A percentile compares a stretch with the other conserved stretches of the same genome.
Conservation (phyloP, 1,284 basidiomycete genomes). For the Sporisorium sorghi region DNA sequence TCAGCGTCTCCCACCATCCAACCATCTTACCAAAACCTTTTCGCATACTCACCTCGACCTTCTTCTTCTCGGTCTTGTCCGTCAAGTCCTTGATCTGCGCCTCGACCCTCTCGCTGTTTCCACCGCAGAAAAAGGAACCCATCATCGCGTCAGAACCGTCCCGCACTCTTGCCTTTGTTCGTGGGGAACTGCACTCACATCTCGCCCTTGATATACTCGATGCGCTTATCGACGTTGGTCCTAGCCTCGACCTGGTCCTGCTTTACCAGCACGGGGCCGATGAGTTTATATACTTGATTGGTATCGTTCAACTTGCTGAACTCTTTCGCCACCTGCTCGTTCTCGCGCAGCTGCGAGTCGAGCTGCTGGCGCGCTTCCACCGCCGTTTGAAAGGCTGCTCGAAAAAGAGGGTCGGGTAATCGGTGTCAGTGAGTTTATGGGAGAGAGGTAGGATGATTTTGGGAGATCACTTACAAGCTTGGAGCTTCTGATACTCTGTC, state of each 20-base stretch:
- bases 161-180: no score
- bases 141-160: background rate
- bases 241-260: slow-evolving; percentile 91
- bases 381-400: slow-evolving; percentile 49
- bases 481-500: slow-evolving; percentile 53
- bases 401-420: background rate
- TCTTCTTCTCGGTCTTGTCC: slow-evolving; percentile 56
- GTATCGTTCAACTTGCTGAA: slow-evolving; percentile 80
- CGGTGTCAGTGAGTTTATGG: background rate
- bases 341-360: slow-evolving; percentile 83
- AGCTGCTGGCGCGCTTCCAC: slow-evolving; percentile 63
- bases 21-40: background rate
- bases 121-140: no score
- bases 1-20: background rate
- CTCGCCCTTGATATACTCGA: slow-evolving; percentile 89
- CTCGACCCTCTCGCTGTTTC: slow-evolving; percentile 54
- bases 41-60: slow-evolving; percentile 49
- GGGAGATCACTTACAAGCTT: slow-evolving; percentile 28
- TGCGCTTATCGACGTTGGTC: slow-evolving; percentile 86
- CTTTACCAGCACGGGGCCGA: slow-evolving; percentile 89
- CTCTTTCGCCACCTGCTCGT: slow-evolving; percentile 93
- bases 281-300: slow-evolving; percentile 89
- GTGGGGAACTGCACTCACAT: no score
- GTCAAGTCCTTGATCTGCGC: slow-evolving; percentile 53
- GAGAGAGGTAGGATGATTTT: no score